Evolutionary conservation across 2,329 filamentous ascomycete genomes (phyloP).

Genomic region (Hawksworthiomyces lignivorus): DNA sequence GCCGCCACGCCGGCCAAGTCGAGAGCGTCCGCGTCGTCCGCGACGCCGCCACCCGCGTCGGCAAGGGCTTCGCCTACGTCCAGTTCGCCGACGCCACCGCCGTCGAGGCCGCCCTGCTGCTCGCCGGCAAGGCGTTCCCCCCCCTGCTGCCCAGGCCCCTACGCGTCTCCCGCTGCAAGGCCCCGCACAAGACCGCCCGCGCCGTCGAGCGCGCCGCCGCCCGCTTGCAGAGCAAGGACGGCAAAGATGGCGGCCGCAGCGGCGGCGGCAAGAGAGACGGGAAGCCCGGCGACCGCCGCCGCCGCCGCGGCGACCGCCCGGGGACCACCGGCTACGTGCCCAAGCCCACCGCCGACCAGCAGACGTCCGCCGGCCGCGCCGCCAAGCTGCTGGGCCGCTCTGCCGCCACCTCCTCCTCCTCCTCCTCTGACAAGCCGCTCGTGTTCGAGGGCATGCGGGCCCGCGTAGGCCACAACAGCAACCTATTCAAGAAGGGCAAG

Average conservation of each 20-base stretch:
- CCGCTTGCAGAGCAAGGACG: constrained; percentile 3
- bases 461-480: constrained; percentile 57
- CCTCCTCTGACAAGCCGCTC: constrained; percentile 41
- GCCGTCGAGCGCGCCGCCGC: constrained; percentile 43
- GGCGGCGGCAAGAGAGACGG: neutral
- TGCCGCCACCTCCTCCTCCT: constrained; percentile 29
- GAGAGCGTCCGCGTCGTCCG: constrained; percentile 91
- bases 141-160: constrained; percentile 86
- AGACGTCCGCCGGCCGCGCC: constrained; percentile 65
- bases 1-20: constrained; percentile 65
- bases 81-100: constrained; percentile 84
- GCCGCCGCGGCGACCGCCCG: constrained; percentile 16
- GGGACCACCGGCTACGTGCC: constrained; percentile 53
- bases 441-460: constrained; percentile 79
- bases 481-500: constrained; percentile 34
- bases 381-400: constrained; percentile 66
- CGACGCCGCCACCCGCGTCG: constrained; percentile 82
- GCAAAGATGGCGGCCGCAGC: neutral
- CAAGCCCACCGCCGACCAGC: constrained; percentile 59
- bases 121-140: constrained; percentile 86
- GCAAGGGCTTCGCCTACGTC: constrained; percentile 96
- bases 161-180: constrained; percentile 80
- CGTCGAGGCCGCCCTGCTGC: constrained; percentile 83
- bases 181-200: constrained; percentile 51
- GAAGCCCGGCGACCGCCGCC: neutral